Base-by-base conservation (phyloP, 345 rosid genomes). In the Ceriops tagal region DNA sequence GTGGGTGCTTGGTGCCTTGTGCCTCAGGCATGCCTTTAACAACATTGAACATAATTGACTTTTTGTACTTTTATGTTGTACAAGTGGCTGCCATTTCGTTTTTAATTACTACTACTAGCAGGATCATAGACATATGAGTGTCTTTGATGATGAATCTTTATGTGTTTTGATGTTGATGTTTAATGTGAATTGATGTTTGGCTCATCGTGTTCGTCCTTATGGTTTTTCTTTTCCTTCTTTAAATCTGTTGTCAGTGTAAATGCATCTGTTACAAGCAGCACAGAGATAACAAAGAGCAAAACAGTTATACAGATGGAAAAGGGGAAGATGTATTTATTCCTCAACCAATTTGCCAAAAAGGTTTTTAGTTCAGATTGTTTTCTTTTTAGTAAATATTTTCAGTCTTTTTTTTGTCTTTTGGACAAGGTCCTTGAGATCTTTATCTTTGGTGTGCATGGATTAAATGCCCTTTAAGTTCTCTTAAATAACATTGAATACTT, bases 251-350 rank as follows among this genome's bases (percentile, higher is more conserved):
- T 65, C 82, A 91, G 98, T 70, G 66, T 93, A 80, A 89, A 83
- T 79, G 97, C 97, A 80, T 91, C 97, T 61, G 98, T 93, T 72
- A 91, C 92, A 67, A 93, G 97, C 74, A 91, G 92, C 81, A 89
- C 95, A 11, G 96, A 93, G 84, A 75, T 78, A 52, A 82, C 86
- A 61, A 93, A 91, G 75, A 93, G 96, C 75, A 93, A 91, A 84
- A 93, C 98, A 27, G 78, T 89, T 73, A 88, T 93, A 76, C 83
- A 77, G 67, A 91, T 93, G 91, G 97, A 93, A 69, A 93, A 91
- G 80, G 93, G 77, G 78, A 93, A 81, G 87, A 82, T 93, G 67
- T 93, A 89, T 84, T 82, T 93, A 72, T 78, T 75, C 64, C 97
- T 91, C 58, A 91, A 89, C 75, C 92, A 81, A 39, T 93, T 93